phyloP scores from a whole-genome alignment of 768 basidiomycete species.

The Rhodosporidiobolus odoratus region DNA sequence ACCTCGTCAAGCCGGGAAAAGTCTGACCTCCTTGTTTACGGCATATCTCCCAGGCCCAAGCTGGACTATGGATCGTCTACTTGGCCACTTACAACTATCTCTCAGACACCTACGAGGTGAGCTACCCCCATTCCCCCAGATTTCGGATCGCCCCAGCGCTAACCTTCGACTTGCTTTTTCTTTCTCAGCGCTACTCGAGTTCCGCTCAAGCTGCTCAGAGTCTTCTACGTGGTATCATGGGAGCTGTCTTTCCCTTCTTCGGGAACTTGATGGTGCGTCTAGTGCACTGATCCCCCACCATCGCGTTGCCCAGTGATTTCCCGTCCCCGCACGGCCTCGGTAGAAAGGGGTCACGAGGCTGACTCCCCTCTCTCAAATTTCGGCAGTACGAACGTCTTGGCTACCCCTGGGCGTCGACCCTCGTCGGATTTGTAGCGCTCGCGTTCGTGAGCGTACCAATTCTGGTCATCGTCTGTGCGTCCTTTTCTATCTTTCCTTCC shows the following conservation, averaged over 20 bases:
- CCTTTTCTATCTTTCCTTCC: no score
- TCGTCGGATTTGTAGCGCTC: constrained; percentile 7
- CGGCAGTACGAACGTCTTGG: background rate
- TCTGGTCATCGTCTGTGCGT: background rate
- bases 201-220: constrained; percentile 29
- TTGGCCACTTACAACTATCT: constrained; percentile 20
- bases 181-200: constrained; percentile 16
- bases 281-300: no score
- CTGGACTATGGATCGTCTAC: constrained; percentile 1
- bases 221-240: constrained; percentile 28
- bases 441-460: background rate
- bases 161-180: constrained; percentile 13
- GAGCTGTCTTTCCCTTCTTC: constrained; percentile 29
- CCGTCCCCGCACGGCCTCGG: background rate
- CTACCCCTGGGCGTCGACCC: background rate
- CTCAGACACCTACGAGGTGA: background rate
- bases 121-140: background rate
- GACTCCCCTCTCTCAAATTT: background rate
- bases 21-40: background rate
- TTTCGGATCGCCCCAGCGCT: no score
- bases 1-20: no score
- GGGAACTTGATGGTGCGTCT: constrained; percentile 7
- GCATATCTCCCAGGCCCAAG: background rate
- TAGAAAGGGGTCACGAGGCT: background rate
- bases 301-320: background rate